phyloP scores from a whole-genome alignment of 140 eudicot species.

The Senecio squalidus region DNA sequence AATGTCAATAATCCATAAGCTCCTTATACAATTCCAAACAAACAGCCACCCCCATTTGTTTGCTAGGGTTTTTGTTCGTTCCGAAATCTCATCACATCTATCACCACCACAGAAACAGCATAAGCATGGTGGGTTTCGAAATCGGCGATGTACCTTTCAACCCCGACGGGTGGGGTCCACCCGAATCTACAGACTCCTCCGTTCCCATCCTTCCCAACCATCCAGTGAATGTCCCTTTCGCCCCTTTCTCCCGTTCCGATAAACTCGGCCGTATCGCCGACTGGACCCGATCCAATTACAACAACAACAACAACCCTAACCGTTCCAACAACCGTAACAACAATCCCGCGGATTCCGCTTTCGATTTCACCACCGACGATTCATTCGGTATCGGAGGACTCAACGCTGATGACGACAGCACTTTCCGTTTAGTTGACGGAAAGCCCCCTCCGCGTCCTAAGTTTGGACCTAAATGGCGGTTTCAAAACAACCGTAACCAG shows the following conservation, averaged over 20 bases:
- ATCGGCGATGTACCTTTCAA: constrained; percentile 30
- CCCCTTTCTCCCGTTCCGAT: constrained; percentile 30
- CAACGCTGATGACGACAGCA: constrained; percentile 22
- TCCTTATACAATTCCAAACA: no score
- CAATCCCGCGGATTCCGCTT: constrained; percentile 18
- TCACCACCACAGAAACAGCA: neutral
- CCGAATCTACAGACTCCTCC: constrained; percentile 14
- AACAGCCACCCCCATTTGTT: no score
- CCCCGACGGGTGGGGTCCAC: constrained; percentile 31
- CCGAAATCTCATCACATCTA: no score
- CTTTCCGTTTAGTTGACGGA: constrained; percentile 24
- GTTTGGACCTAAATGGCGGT: constrained; percentile 28
- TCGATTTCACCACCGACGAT: constrained; percentile 29
- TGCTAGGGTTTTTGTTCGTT: no score
- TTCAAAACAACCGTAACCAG: constrained; percentile 24
- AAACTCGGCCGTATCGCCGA: constrained; percentile 28
- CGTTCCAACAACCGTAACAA: constrained; percentile 8
- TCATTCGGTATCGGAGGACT: constrained; percentile 19
- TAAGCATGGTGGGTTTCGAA: constrained; percentile 17
- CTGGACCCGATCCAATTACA: constrained; percentile 21
- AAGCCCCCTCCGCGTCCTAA: constrained; percentile 25
- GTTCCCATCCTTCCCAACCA: constrained; percentile 8
- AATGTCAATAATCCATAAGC: no score
- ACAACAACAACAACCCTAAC: constrained; percentile 7
- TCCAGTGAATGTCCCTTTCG: constrained; percentile 20